Evolutionary conservation across 73 alveolate species (phyloP).

Genomic region (Paraurostyla sp.): DNA sequence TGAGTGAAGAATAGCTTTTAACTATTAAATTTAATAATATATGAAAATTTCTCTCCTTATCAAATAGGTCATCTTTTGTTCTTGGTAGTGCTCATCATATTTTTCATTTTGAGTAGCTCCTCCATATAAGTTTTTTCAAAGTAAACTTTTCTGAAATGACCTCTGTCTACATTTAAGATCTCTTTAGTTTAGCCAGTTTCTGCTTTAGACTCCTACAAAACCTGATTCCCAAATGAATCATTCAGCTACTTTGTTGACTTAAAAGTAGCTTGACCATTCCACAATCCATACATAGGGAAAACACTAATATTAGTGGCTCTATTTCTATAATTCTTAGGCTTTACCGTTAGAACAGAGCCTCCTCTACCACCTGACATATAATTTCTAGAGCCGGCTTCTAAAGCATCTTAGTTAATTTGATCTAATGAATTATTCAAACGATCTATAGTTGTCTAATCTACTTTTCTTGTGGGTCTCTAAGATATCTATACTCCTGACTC

Average conservation of each 20-base stretch:
- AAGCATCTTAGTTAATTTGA: too few relatives aligned
- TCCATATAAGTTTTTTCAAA: slow-evolving; percentile 59
- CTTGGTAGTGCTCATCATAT: slow-evolving; percentile 18
- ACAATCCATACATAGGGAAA: slow-evolving; percentile 49
- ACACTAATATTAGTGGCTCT: slow-evolving; percentile 23
- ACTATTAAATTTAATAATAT: not conserved
- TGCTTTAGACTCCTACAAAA: not conserved
- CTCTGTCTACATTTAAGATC: slow-evolving; percentile 10
- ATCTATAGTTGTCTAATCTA: too few relatives aligned
- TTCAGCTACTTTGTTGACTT: slow-evolving; percentile 7
- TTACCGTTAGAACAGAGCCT: not conserved
- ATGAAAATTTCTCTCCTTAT: not conserved
- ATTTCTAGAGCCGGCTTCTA: not conserved
- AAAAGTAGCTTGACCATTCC: slow-evolving; percentile 31
- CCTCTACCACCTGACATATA: not conserved
- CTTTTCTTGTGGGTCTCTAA: too few relatives aligned
- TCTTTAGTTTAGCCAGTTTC: not conserved
- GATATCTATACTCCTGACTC: too few relatives aligned
- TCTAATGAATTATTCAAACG: not conserved
- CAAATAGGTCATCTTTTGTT: too few relatives aligned
- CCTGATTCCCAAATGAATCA: not conserved
- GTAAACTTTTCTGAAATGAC: slow-evolving; percentile 53
- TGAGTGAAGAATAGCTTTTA: not conserved
- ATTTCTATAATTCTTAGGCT: not conserved
- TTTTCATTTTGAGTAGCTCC: slow-evolving; percentile 50